A percentile compares a stretch with the other conserved stretches of the same genome.
These are phyloP conservation scores for Ceratobasidium theobromae DNA, from an alignment of 1,284 basidiomycete genomes.

Conservation along the genomic window DNA sequence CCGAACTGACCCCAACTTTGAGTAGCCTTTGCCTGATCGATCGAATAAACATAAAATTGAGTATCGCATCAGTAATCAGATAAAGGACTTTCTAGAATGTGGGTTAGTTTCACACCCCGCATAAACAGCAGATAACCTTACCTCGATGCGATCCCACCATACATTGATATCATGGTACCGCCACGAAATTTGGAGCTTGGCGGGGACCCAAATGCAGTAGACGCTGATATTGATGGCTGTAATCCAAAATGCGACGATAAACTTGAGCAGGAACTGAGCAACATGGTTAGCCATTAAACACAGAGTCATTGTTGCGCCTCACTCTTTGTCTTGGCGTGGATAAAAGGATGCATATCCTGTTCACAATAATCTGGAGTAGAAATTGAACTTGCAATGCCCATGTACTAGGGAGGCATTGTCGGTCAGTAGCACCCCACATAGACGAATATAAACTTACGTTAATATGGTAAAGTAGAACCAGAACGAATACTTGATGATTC, in stretches of 20 bases:
- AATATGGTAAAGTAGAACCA: constrained; percentile 35
- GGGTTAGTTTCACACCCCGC: neutral
- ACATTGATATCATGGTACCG: constrained; percentile 30
- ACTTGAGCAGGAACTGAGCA: constrained; percentile 32
- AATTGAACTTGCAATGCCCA: constrained; percentile 35
- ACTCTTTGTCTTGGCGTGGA: neutral
- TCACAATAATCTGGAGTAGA: constrained; percentile 35
- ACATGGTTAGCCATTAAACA: neutral
- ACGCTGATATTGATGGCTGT: constrained; percentile 33
- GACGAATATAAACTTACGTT: constrained; percentile 6
- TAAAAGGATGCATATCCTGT: constrained; percentile 29
- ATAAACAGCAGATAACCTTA: neutral
- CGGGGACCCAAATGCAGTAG: constrained; percentile 36
- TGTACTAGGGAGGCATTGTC: neutral
- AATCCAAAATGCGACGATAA: constrained; percentile 31
- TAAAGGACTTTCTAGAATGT: constrained; percentile 29
- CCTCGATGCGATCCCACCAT: constrained; percentile 32
- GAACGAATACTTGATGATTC: constrained; percentile 33
- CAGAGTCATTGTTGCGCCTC: neutral
- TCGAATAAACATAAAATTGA: constrained; percentile 35
- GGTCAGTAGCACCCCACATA: neutral
- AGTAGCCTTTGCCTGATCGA: constrained; percentile 31
- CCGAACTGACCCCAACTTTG: constrained; percentile 14
- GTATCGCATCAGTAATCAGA: constrained; percentile 34
- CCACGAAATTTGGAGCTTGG: constrained; percentile 33